A percentile compares a stretch with the other conserved stretches of the same genome.
Evolutionary conservation across 345 rosid species (phyloP).

Genomic region (Gossypium anomalum): DNA sequence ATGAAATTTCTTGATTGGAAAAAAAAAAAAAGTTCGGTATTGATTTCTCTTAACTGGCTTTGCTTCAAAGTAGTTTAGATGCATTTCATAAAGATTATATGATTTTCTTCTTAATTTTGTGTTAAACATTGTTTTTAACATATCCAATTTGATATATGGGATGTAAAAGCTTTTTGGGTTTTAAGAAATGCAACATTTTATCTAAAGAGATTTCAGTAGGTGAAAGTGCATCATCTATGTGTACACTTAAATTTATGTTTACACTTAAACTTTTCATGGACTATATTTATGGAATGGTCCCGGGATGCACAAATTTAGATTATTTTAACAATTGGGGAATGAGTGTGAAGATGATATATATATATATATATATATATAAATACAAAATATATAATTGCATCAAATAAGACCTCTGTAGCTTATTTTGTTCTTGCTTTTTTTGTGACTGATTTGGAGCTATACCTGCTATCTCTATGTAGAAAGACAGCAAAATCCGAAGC

Average conservation of each 20-base stretch:
- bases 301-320: neutral
- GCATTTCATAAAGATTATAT: neutral
- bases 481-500: slow-evolving; percentile 24
- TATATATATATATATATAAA: neutral
- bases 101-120: neutral
- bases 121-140: neutral
- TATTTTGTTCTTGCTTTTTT: neutral
- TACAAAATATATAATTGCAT: neutral
- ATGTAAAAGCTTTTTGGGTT: neutral
- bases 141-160: neutral
- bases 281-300: neutral
- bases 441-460: neutral
- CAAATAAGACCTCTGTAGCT: neutral
- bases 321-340: neutral
- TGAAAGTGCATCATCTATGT: neutral
- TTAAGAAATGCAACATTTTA: neutral
- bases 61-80: neutral
- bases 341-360: neutral
- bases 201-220: neutral
- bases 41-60: neutral
- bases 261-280: neutral
- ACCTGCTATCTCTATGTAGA: slow-evolving; percentile 9
- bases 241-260: neutral
- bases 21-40: neutral
- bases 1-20: neutral